Evolutionary conservation across 1,284 basidiomycete genomes (phyloP).

Genomic region (Trichosporon faecale): DNA sequence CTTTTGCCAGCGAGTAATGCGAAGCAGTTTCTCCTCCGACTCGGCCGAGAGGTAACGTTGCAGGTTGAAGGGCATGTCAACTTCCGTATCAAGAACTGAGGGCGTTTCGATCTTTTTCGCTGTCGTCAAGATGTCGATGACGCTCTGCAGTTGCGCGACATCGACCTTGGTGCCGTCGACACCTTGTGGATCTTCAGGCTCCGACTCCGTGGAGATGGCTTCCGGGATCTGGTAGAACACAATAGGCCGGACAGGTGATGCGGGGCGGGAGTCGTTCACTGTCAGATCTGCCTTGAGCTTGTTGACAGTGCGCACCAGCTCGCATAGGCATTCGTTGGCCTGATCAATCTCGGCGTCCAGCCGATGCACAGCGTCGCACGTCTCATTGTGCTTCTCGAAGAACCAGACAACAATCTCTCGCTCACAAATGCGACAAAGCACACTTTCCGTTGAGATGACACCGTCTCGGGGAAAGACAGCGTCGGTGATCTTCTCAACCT

Average conservation of each 20-base stretch:
- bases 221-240: conserved; percentile 59
- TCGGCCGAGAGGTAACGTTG: conserved; percentile 81
- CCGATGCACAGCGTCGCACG: conserved; percentile 93
- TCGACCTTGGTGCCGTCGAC: conserved; percentile 77
- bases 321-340: conserved; percentile 86
- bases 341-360: conserved; percentile 92
- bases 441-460: conserved; percentile 76
- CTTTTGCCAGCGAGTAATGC: conserved; percentile 77
- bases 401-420: conserved; percentile 96
- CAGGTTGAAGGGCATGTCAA: conserved; percentile 84
- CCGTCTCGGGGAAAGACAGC: conserved; percentile 66
- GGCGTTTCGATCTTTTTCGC: conserved; percentile 84
- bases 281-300: conserved; percentile 65
- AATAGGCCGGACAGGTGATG: conserved; percentile 83
- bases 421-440: conserved; percentile 98
- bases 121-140: conserved; percentile 76
- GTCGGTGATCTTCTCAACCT: conserved; percentile 40
- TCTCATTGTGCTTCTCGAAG: conserved; percentile 99
- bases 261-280: conserved; percentile 35
- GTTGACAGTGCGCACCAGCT: conserved; percentile 76
- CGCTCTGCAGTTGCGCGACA: conserved; percentile 69
- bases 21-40: conserved; percentile 77
- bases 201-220: conserved; percentile 27
- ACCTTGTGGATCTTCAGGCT: conserved; percentile 55
- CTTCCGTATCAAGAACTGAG: conserved; percentile 82